These are phyloP conservation scores for Naganishia randhawae DNA, from an alignment of 768 basidiomycete genomes.

Conservation along the genomic window DNA sequence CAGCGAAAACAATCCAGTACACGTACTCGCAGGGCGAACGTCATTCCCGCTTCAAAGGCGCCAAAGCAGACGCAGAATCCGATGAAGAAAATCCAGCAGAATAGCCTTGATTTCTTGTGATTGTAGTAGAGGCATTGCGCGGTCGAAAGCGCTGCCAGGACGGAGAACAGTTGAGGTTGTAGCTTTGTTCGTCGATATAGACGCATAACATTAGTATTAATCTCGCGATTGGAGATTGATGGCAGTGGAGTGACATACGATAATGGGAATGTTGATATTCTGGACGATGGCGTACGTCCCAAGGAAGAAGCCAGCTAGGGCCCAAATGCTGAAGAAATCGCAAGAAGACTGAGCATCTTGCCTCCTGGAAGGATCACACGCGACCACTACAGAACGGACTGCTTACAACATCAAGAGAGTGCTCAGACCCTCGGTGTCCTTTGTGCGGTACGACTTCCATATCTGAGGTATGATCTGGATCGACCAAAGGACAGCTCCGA, in stretches of 20 bases:
- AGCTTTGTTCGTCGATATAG: conserved; percentile 19
- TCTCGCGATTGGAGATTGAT: neutral
- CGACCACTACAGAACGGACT: conserved; percentile 30
- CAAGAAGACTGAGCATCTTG: neutral
- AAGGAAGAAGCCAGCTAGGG: conserved; percentile 59
- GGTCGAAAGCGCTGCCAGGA: conserved; percentile 63
- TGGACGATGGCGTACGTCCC: conserved; percentile 68
- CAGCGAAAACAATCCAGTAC: conserved; percentile 21
- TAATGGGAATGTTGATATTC: conserved; percentile 67
- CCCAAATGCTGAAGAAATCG: conserved; percentile 56
- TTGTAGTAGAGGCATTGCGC: conserved; percentile 69
- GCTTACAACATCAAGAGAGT: conserved; percentile 61
- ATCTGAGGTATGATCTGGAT: conserved; percentile 64
- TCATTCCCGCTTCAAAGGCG: conserved; percentile 61
- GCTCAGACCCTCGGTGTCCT: conserved; percentile 68
- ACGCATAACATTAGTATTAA: neutral
- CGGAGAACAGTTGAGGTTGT: conserved; percentile 56
- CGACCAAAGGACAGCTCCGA: conserved; percentile 55
- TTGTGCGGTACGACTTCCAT: conserved; percentile 66
- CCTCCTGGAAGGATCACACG: neutral
- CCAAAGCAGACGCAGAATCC: conserved; percentile 56
- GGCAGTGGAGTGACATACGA: conserved; percentile 57
- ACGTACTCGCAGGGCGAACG: conserved; percentile 60
- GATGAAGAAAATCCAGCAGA: conserved; percentile 52
- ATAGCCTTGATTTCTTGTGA: conserved; percentile 50